Evolutionary conservation across 1,284 basidiomycete genomes (phyloP).

Genomic region (Lentinula novae-zelandiae): DNA sequence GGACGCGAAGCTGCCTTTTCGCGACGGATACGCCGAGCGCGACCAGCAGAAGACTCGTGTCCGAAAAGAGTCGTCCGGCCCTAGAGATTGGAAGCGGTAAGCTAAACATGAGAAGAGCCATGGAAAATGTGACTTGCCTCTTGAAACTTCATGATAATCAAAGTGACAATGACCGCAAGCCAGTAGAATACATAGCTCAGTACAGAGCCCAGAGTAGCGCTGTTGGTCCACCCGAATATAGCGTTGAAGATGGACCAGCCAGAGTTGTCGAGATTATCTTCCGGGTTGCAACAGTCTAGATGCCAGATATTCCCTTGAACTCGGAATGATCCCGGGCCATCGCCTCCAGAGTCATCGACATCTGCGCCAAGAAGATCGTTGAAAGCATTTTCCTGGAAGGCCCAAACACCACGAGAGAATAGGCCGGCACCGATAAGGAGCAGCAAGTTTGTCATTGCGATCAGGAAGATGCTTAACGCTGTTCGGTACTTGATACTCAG

Average conservation of each 20-base stretch:
- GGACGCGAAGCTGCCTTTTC: conserved; percentile 17
- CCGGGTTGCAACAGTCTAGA: conserved; percentile 78
- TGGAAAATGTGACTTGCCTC: conserved; percentile 38
- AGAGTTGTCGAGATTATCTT: conserved; percentile 47
- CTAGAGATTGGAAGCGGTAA: conserved; percentile 27
- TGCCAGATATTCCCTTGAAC: conserved; percentile 86
- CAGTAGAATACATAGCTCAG: conserved; percentile 80
- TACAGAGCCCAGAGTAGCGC: conserved; percentile 64
- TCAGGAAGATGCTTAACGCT: conserved; percentile 79
- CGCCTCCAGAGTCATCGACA: conserved; percentile 73
- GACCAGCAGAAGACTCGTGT: conserved; percentile 37
- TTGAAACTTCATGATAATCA: conserved; percentile 69
- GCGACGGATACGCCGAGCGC: conserved; percentile 23
- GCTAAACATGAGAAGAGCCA: background rate
- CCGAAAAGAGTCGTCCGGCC: conserved; percentile 35
- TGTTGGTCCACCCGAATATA: conserved; percentile 77
- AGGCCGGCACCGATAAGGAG: conserved; percentile 91
- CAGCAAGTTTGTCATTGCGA: conserved; percentile 86
- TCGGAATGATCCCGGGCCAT: conserved; percentile 79
- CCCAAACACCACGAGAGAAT: conserved; percentile 69
- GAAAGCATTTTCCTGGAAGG: conserved; percentile 71
- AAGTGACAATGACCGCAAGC: conserved; percentile 60
- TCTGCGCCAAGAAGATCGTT: conserved; percentile 69
- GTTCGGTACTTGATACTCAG: background rate
- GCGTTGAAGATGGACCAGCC: conserved; percentile 77